These are phyloP conservation scores for Camelina sativa DNA, from an alignment of 345 rosid species.

Conservation along the genomic window DNA sequence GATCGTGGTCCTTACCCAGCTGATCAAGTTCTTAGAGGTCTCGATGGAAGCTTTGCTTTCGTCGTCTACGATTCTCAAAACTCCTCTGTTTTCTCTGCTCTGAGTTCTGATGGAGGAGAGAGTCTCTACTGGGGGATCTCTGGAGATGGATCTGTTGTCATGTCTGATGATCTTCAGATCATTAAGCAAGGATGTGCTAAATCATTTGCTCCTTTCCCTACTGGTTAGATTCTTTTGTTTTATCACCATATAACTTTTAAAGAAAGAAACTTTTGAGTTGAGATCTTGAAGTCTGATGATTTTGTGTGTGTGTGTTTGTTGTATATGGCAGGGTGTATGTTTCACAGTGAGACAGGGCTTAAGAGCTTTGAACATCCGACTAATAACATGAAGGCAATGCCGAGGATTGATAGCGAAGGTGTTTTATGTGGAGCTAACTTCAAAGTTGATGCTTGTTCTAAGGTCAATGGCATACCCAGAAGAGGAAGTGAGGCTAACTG, in stretches of 20 bases:
- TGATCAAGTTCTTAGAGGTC: conserved; percentile 83
- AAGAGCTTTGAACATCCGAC: conserved; percentile 93
- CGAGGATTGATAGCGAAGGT: conserved; percentile 91
- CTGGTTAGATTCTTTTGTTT: conserved; percentile 40
- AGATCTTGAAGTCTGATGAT: conserved; percentile 3
- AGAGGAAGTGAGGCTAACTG: conserved; percentile 89
- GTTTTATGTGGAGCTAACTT: conserved; percentile 83
- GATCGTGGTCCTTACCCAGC: conserved; percentile 98
- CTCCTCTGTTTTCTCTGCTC: conserved; percentile 79
- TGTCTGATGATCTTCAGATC: conserved; percentile 76
- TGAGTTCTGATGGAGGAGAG: conserved; percentile 84
- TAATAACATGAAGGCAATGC: conserved; percentile 80
- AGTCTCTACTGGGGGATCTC: conserved; percentile 86
- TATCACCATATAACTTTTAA: neutral
- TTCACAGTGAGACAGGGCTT: conserved; percentile 75
- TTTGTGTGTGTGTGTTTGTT: neutral
- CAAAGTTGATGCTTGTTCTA: conserved; percentile 75
- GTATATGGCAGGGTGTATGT: conserved; percentile 67
- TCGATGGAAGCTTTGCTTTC: conserved; percentile 88
- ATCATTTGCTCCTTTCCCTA: conserved; percentile 94
- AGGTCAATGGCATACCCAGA: conserved; percentile 70
- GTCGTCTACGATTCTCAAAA: conserved; percentile 77
- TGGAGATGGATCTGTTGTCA: conserved; percentile 82
- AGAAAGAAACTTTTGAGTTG: neutral
- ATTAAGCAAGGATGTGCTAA: conserved; percentile 86